Base-by-base conservation (phyloP, 2,329 filamentous ascomycete species). In the Alternaria arbusti region DNA sequence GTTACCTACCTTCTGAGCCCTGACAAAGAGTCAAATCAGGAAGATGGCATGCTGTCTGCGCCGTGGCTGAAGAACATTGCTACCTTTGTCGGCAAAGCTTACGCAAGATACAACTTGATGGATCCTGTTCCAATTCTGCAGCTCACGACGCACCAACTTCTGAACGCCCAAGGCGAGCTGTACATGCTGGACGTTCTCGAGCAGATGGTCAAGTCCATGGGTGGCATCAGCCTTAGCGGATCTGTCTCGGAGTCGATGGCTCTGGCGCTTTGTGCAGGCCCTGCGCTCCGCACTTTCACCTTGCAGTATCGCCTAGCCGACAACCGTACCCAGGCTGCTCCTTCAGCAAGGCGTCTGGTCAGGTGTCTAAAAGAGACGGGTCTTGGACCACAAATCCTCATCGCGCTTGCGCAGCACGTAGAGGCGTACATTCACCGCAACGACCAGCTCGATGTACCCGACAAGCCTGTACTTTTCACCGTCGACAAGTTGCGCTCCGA, bases 121-220 rank as follows among this genome's bases (percentile, higher is more conserved):
- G 91, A 96, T 70, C 89, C 93, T 1, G 89, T 89, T 0, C 95
- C 96, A 0, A 88, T 99, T 17, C 84, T 99, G 54, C 92, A 94
- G 78, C 98, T 97, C 77, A 92, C 98, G 67, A 91, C 93, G 50
- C 87, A 93, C 64, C 94, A 97, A 77, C 87, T 99, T 6, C 87
- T 89, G 54, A 87, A 65, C n/a, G 63, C 70, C 6, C 86, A 54
- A 91, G 94, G 94, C 66, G 96, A 97, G 70, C 91, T 94, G 0
- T 96, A 92, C 10, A 94, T 98, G 78, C 85, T 99, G 32, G 93
- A 97, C 67, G 92, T 99, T 64, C 83, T 99, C 45, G 92, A 96
- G 75, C 93, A 98, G 74, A 87, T 99, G 64, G 91, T 98, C 55
- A 89, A 89, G 36, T 92, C 92, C 3, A 98, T 99, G 96, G 93